Evolutionary conservation across 2,329 filamentous ascomycete species (phyloP), one percentile per base, ranked within the genome.

Genomic region (Arthroderma uncinatum): DNA sequence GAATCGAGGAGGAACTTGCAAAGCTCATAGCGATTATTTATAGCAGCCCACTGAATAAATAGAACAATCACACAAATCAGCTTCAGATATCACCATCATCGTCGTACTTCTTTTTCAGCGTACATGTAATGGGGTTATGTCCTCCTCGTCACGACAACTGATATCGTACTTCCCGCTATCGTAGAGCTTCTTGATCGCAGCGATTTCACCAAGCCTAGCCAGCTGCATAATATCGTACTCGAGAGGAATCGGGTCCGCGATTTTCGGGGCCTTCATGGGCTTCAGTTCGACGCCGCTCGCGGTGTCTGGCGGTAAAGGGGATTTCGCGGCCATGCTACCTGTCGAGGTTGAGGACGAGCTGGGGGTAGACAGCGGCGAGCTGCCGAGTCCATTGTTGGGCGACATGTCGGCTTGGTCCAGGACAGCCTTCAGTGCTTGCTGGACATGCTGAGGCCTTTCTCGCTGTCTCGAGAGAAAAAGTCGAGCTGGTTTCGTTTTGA

Each of bases 21-120:
- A 78, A 97, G 90, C 63, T 89, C 88, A 75, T 92, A 94, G 71
- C 96, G 93, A 69, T 97, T 97, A 76, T 98, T 98, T 71, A 98
- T 97, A 37, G 94, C 89, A 50, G 93, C 93, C 93, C 93, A 98
- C 89, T 98, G 69, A 55, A 21, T n/a, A 14, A 30, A 19, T 6
- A 50, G 2, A 56, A 33, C 58, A 53, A 37, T 64, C 61, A 58
- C 61, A 58, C 55, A 55, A 14, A 59, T 62, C 53, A 63, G 58
- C 60, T 25, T 62, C 28, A 6, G 12, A 21, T 48, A 12, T 23
- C 7, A 40, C 25, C 2, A 8, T 54, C 34, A 33, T 36, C 23
- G n/a, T n/a, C 14, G 34, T 4, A 28, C 8, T 1, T 25, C 10
- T 34, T 7, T 5, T 33, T 36, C 21, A 14, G 55, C 50, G 33